A percentile compares a stretch with the other conserved stretches of the same genome.
These are phyloP conservation scores for Diaporthe sp. DNA, from an alignment of 2,329 filamentous ascomycete species.

Conservation along the genomic window DNA sequence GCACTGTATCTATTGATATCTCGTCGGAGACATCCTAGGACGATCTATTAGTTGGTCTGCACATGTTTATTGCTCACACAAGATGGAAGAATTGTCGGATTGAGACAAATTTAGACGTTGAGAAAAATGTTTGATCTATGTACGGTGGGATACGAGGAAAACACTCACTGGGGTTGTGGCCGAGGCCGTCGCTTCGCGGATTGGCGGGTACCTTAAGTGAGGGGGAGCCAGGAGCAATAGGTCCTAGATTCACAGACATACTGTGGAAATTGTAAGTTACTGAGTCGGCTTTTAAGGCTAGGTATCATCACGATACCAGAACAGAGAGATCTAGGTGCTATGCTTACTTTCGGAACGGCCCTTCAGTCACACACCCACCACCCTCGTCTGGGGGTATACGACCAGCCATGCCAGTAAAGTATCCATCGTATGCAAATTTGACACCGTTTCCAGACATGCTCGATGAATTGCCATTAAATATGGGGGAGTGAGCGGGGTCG, in stretches of 20 bases:
- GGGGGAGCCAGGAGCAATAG: background rate
- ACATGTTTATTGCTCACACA: too few species aligned
- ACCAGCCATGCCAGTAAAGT: background rate
- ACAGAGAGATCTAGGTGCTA: background rate
- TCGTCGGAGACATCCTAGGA: constrained; percentile 23
- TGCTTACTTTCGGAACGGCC: constrained; percentile 28
- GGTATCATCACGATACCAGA: background rate
- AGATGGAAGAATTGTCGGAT: too few species aligned
- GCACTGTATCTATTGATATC: constrained; percentile 29
- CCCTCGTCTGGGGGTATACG: constrained; percentile 26
- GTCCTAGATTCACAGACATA: constrained; percentile 22
- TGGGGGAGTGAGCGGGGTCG: constrained; percentile 11
- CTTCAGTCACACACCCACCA: constrained; percentile 29
- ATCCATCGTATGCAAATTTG: background rate
- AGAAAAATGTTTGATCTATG: background rate
- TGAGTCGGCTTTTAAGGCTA: background rate
- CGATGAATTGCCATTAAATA: constrained; percentile 31
- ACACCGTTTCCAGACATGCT: constrained; percentile 28
- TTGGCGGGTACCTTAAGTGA: constrained; percentile 15
- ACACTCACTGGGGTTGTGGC: constrained; percentile 18
- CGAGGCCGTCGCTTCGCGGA: constrained; percentile 4
- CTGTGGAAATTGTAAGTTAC: background rate
- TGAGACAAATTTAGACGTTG: background rate
- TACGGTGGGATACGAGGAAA: background rate
- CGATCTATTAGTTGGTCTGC: background rate